Percentiles rank a stretch among this genome's conserved stretches.
Evolutionary conservation across 2,329 filamentous ascomycete genomes (phyloP).

Genomic region (Trichoderma atroviride): DNA sequence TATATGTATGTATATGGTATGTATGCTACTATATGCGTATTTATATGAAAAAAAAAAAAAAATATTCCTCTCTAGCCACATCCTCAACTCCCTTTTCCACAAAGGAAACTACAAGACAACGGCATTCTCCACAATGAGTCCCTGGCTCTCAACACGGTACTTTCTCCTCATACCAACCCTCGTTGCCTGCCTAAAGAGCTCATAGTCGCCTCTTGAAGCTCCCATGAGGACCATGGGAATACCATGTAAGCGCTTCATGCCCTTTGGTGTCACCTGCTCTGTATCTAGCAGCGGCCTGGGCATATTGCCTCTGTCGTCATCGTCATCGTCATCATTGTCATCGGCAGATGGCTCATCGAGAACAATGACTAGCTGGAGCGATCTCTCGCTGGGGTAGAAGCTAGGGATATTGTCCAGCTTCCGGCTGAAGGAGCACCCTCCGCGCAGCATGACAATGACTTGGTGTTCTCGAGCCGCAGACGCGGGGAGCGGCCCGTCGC

Average conservation of each 20-base stretch:
- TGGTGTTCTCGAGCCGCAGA: conserved; percentile 62
- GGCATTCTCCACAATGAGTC: conserved; percentile 76
- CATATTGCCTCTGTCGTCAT: conserved; percentile 39
- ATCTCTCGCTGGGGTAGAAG: conserved; percentile 61
- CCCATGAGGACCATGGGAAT: conserved; percentile 84
- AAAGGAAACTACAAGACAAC: conserved; percentile 54
- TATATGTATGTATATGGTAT: not conserved
- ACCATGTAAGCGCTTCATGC: conserved; percentile 68
- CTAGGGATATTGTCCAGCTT: conserved; percentile 86
- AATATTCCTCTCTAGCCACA: not conserved
- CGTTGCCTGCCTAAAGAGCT: conserved; percentile 62
- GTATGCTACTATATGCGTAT: conserved; percentile 7
- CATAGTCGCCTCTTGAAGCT: conserved; percentile 64
- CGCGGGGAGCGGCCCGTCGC: conserved; percentile 60
- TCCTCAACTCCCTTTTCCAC: no score
- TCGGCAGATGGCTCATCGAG: conserved; percentile 48
- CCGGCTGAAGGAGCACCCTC: conserved; percentile 79
- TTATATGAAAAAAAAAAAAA: no score
- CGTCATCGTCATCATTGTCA: conserved; percentile 29
- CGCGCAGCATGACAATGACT: conserved; percentile 79
- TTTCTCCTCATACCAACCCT: conserved; percentile 75
- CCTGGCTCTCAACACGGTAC: conserved; percentile 81
- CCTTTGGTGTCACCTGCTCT: conserved; percentile 69
- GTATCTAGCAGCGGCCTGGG: conserved; percentile 73
- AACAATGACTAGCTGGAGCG: conserved; percentile 80